Evolutionary conservation across 2,329 filamentous ascomycete genomes (phyloP), one percentile per base, ranked within the genome.

Genomic region (Arthrobotrys sinensis): DNA sequence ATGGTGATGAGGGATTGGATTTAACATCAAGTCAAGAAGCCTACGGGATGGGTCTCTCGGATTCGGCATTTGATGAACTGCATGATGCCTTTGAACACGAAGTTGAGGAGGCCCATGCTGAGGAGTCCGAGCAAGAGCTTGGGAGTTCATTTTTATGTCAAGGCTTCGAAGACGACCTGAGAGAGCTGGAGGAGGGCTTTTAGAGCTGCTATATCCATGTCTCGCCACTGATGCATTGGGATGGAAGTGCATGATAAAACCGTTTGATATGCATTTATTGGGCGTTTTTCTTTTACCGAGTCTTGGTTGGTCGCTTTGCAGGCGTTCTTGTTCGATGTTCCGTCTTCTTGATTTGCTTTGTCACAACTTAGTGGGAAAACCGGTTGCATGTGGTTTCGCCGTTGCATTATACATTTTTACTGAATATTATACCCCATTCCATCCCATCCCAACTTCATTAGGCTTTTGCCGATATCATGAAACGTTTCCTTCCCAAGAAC

Each of bases 121-220:
- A 68, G 21, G 60, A 68, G 14, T 40, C 14, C 34, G 67, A 68
- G 55, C 43, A 53, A 7, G 64, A 36, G 40, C 16, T 78, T 10
- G 48, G 32, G 16, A 72, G 66, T 24, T 78, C 75, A 1, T 68
- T 71, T 46, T 53, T 78, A 64, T 72, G 57, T 38, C 60, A 72
- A 52, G 75, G 34, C 2, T 64, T 78, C 16, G 75, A 78, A 40
- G 75, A 78, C 8, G 75, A 78, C 28, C 43, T 78, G 75, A 78
- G 40, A 64, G 75, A 78, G 46, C 45, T 78, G 28, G 75, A 78
- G 19, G 75, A 67, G 24, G 52, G 19, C 12, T 70, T 73, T 60
- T 73, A 60, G 34, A 28, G 55, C 34, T 8, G 16, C 11, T 28
- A 21, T 28, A 3, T 11, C 36, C 55, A 43, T 28, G 55, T 43